Evolutionary conservation across 2,329 filamentous ascomycete species (phyloP).

Genomic region (Hymenoscyphus albidus): DNA sequence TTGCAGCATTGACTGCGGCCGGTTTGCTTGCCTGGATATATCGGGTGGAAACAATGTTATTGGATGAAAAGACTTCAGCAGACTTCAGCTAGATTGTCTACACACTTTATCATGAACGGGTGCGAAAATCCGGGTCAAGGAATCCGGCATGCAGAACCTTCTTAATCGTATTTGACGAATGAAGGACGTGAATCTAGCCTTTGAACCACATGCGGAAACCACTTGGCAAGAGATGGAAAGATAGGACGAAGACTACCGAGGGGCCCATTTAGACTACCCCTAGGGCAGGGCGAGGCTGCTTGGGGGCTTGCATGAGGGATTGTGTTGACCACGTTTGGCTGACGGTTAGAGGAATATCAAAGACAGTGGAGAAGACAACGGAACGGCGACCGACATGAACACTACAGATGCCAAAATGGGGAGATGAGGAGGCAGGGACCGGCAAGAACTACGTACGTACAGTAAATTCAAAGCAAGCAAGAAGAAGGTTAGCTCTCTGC

Average conservation of each 20-base stretch:
- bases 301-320: constrained; percentile 25
- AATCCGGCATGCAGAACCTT: not conserved
- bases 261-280: constrained; percentile 21
- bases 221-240: constrained; percentile 12
- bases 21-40: constrained; percentile 22
- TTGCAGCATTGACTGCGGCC: constrained; percentile 25
- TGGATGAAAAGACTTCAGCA: constrained; percentile 24
- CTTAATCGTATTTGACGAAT: constrained; percentile 17
- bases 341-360: constrained; percentile 29
- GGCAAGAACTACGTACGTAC: not conserved
- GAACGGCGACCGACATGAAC: constrained; percentile 32
- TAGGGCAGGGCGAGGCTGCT: constrained; percentile 29
- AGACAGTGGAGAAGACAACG: constrained; percentile 23
- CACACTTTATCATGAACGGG: constrained; percentile 24
- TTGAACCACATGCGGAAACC: constrained; percentile 16
- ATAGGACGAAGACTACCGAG: constrained; percentile 25
- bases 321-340: constrained; percentile 28
- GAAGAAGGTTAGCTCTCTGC: constrained; percentile 17
- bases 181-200: constrained; percentile 11
- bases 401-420: constrained; percentile 21
- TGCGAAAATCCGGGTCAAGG: constrained; percentile 10
- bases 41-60: constrained; percentile 23
- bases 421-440: constrained; percentile 14
- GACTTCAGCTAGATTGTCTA: constrained; percentile 25
- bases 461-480: not conserved